A percentile compares a stretch with the other conserved stretches of the same genome.
These are phyloP conservation scores for Arachis stenosperma DNA, from an alignment of 306 rosid species.

Conservation along the genomic window DNA sequence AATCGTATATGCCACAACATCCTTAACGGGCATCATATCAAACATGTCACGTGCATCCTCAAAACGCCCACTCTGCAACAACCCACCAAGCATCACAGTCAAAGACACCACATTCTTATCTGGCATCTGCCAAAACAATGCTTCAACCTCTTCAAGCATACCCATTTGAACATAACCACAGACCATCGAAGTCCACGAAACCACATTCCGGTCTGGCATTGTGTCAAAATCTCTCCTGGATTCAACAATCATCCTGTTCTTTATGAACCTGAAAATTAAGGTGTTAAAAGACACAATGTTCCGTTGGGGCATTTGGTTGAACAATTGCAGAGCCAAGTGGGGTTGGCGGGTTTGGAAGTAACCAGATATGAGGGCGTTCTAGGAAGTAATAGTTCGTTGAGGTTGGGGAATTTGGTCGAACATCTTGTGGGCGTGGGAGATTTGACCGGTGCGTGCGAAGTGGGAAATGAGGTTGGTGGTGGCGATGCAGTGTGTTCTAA, in stretches of 20 bases:
- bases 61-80: constrained; percentile 52
- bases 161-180: constrained; percentile 52
- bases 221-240: constrained; percentile 47
- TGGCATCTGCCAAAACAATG: constrained; percentile 55
- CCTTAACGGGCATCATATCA: constrained; percentile 59
- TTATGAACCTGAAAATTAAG: constrained; percentile 46
- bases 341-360: constrained; percentile 54
- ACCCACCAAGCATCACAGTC: constrained; percentile 63
- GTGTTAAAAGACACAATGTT: constrained; percentile 57
- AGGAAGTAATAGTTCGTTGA: constrained; percentile 42
- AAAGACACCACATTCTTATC: constrained; percentile 58
- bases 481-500: constrained; percentile 32
- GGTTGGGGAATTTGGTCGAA: constrained; percentile 51
- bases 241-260: constrained; percentile 47
- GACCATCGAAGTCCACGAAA: constrained; percentile 68
- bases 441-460: constrained; percentile 42
- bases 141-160: constrained; percentile 45
- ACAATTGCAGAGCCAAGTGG: constrained; percentile 45
- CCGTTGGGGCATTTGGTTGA: constrained; percentile 51
- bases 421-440: constrained; percentile 51
- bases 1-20: constrained; percentile 51
- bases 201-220: constrained; percentile 57
- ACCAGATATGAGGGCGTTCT: constrained; percentile 60
- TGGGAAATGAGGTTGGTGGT: constrained; percentile 36
- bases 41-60: constrained; percentile 53